Base-by-base conservation (phyloP, 1,284 basidiomycete species). In the Trichosporon coremiiforme region DNA sequence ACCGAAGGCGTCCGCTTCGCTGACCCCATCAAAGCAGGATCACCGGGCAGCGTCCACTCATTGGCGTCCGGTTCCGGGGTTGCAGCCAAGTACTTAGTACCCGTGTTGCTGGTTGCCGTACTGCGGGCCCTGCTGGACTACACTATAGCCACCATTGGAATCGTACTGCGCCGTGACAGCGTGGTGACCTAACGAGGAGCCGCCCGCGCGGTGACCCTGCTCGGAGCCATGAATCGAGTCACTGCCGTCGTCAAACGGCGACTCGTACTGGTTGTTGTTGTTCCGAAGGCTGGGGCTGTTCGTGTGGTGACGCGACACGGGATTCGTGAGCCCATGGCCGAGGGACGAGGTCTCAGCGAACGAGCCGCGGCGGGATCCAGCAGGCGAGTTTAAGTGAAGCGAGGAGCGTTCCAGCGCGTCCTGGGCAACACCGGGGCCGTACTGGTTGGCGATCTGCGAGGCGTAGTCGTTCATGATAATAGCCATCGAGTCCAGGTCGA, bases 391-490 rank as follows among this genome's bases (percentile, higher is more conserved):
- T 65, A 79, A 73, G 72, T 77, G 74, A 5, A 78, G 70, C 53
- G 79, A 78, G 8, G 83, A 83, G 45, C 78, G 74, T 25, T 75
- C 73, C 38, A 82, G 67, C 1, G 82, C 82, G 64, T 80, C 79
- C 62, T 75, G 71, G 15, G 83, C 83, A 31, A 83, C 73, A 25
- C 75, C 75, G 17, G 80, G 80, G 13, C 82, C 82, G 75, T 83
- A 83, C 67, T 80, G 79, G 20, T 77, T 77, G 9, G 83, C 83
- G 66, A 84, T 84, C 76, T 84, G 80, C n/a, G 83, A 86, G 25
- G 89, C 88, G 78, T 90, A 90, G 68, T 87, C 87, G 72, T 91
- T 89, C 87, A 90, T 89, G 74, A 91, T 89, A n/a, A 88, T 85
- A 7, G 88, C 89, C 88, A 90, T 89, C 70, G 85, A 87, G 67